These are phyloP conservation scores for Macrolepiota albuminosa DNA, from an alignment of 768 basidiomycete species.

Conservation along the genomic window DNA sequence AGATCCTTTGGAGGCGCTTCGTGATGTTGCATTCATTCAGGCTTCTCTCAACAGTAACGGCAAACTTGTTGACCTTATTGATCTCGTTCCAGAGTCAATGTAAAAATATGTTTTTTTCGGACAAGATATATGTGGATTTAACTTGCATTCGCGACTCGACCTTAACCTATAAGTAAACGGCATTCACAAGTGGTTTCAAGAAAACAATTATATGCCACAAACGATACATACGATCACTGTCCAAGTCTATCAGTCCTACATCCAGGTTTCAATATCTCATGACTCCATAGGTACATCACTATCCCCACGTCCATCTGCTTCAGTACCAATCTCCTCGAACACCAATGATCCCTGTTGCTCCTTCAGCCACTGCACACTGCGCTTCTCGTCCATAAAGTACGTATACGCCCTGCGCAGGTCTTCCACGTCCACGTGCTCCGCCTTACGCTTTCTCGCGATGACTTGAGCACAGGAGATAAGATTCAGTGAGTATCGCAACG, in stretches of 20 bases:
- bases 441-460: conserved; percentile 78
- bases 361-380: conserved; percentile 88
- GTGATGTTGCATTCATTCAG: conserved; percentile 78
- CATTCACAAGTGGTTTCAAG: background rate
- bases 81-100: background rate
- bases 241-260: background rate
- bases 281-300: conserved; percentile 31
- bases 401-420: conserved; percentile 82
- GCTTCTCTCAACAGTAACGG: conserved; percentile 31
- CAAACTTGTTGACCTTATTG: background rate
- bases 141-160: background rate
- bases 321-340: conserved; percentile 61
- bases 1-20: conserved; percentile 56
- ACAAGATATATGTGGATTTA: background rate
- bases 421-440: conserved; percentile 74
- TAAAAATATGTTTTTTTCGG: background rate
- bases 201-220: conserved; percentile 5
- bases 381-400: conserved; percentile 91
- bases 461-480: conserved; percentile 91
- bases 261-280: background rate
- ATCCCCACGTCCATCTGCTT: conserved; percentile 9
- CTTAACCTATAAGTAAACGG: background rate
- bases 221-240: conserved; percentile 2
- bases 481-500: conserved; percentile 90
- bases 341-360: conserved; percentile 74